phyloP scores from a whole-genome alignment of 2,329 filamentous ascomycete genomes.

The Epichloe scottii region DNA sequence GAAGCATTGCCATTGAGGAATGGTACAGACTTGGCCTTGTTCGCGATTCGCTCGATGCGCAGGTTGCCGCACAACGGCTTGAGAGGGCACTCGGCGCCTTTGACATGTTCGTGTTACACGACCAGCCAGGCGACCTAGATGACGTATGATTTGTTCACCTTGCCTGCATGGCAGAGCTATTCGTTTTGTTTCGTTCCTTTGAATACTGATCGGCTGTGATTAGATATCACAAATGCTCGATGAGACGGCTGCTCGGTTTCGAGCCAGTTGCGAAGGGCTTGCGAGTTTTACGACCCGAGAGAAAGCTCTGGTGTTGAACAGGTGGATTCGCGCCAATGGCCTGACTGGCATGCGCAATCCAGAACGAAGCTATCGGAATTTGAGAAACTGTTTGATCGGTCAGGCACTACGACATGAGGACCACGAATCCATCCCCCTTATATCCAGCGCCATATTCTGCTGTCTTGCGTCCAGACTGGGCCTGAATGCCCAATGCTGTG shows the following conservation, averaged over 20 bases:
- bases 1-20: conserved; percentile 62
- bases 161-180: neutral
- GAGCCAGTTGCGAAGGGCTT: conserved; percentile 37
- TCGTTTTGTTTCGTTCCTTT: neutral
- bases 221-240: conserved; percentile 56
- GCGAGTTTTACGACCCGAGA: conserved; percentile 45
- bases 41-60: conserved; percentile 8
- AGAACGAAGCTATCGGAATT: conserved; percentile 56
- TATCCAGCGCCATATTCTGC: conserved; percentile 80
- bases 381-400: conserved; percentile 82
- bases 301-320: conserved; percentile 55
- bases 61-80: conserved; percentile 35
- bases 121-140: conserved; percentile 58
- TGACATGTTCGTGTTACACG: conserved; percentile 77
- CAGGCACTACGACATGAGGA: conserved; percentile 59
- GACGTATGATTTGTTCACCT: conserved; percentile 37
- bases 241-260: conserved; percentile 45
- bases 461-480: conserved; percentile 63
- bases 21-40: conserved; percentile 43
- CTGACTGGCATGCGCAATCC: conserved; percentile 58
- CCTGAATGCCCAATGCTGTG: conserved; percentile 64
- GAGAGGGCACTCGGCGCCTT: conserved; percentile 71
- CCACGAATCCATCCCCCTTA: conserved; percentile 73
- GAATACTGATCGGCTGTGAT: conserved; percentile 3
- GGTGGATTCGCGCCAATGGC: conserved; percentile 55